Base-by-base conservation (phyloP, 1,139 yeast species). In the Suhomyces panamericanus region DNA sequence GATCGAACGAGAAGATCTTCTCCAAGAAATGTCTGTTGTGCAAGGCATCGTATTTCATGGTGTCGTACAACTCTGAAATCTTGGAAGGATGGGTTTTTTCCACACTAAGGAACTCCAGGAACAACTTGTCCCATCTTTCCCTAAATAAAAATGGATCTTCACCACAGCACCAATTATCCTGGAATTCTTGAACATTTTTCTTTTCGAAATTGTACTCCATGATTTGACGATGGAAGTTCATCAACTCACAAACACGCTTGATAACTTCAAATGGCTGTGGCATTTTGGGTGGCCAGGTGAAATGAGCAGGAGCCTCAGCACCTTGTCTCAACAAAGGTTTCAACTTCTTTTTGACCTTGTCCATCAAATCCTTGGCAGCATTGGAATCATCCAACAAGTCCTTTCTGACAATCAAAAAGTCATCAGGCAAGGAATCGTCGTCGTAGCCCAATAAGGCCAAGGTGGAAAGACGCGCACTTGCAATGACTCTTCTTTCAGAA, bases 241-340 rank as follows among this genome's bases (percentile, higher is more conserved):
- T 93, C 57, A 95, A 75, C 59, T 90, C 96, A 40, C 95, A 96
- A 28, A 95, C 99, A 50, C 97, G 75, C 58, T 88, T 87, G 56
- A 95, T 86, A 10, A 95, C 99, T 41, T 85, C 81, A 64, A 89
- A 91, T 1, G 99, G 99, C 62, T 93, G 95, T 0, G 99, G 99
- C 87, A 93, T 90, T 59, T 90, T 89, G 13, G 95, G 89, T 2
- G 99, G 99, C 99, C 99, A 95, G 0, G 99, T 88, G 65, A 95
- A 95, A 60, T 93, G 97, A 1, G 96, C 90, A n/a, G 99, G 99
- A 0, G 98, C 97, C 57, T 90, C 96, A 47, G 91, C 88, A 2
- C 99, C 99, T 65, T 91, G 93, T 65, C 99, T 81, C 43, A 95
- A 72, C 59, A 95, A 73, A 0, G 98, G 98, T 65, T 95, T 95